phyloP scores from a whole-genome alignment of 1,284 basidiomycete genomes.

The Apiotrichum siamense region DNA sequence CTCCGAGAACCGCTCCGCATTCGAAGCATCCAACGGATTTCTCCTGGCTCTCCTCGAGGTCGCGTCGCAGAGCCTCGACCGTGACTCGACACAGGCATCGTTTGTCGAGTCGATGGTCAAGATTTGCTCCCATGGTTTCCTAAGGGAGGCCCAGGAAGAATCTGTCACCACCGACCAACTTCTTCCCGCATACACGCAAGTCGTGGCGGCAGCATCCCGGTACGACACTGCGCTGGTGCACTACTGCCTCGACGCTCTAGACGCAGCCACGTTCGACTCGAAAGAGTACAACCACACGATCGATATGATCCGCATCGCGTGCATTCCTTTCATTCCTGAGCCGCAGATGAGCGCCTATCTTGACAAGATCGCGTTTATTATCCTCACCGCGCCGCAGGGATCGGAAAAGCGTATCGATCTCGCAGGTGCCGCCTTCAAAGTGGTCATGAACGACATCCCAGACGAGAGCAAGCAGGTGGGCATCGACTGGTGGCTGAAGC shows the following conservation, averaged over 20 bases:
- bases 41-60: slow-evolving; percentile 23
- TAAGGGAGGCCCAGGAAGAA: slow-evolving; percentile 18
- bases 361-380: slow-evolving; percentile 19
- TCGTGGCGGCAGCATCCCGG: slow-evolving; percentile 18
- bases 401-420: slow-evolving; percentile 24
- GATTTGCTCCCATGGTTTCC: slow-evolving; percentile 22
- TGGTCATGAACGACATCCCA: slow-evolving; percentile 27
- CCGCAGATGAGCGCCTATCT: slow-evolving; percentile 20
- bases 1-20: slow-evolving; percentile 21
- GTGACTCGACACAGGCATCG: slow-evolving; percentile 8
- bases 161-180: slow-evolving; percentile 28
- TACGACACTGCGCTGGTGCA: slow-evolving; percentile 11
- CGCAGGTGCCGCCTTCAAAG: slow-evolving; percentile 22
- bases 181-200: slow-evolving; percentile 22
- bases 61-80: slow-evolving; percentile 9
- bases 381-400: slow-evolving; percentile 10
- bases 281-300: slow-evolving; percentile 13
- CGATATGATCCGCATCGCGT: slow-evolving; percentile 16
- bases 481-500: slow-evolving; percentile 35
- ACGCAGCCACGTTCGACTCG: slow-evolving; percentile 3
- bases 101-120: slow-evolving; percentile 26
- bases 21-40: slow-evolving; percentile 35
- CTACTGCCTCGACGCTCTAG: slow-evolving; percentile 5
- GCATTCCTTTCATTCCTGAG: slow-evolving; percentile 17
- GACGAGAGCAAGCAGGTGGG: slow-evolving; percentile 28